phyloP scores from a whole-genome alignment of 805 yeast species.

The Tetrapisispora nanseiensis region DNA sequence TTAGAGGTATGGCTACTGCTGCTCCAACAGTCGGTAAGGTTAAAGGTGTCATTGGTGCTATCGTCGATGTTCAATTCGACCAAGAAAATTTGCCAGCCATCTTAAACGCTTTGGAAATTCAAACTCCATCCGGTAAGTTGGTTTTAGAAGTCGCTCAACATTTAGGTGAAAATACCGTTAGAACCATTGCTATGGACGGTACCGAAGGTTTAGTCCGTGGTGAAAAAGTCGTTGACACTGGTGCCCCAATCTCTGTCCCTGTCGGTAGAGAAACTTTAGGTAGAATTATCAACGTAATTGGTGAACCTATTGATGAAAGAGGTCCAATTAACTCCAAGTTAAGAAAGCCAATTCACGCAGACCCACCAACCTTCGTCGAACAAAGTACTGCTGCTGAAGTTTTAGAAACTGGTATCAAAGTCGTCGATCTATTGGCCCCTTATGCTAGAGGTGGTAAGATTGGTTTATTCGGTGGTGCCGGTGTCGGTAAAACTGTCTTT shows the following conservation, averaged over 20 bases:
- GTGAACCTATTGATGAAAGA: conserved; percentile 99
- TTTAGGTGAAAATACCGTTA: conserved; percentile 98
- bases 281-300: conserved; percentile 94
- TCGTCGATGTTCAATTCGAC: conserved; percentile 97
- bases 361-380: conserved; percentile 91
- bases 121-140: conserved; percentile 67
- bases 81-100: conserved; percentile 96
- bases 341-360: conserved; percentile 98
- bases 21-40: conserved; percentile 71
- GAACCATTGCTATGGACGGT: conserved; percentile 99
- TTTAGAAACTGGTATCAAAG: conserved; percentile 98
- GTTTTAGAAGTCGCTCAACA: conserved; percentile 99
- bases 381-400: conserved; percentile 98
- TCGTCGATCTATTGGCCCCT: conserved; percentile 97
- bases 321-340: conserved; percentile 92
- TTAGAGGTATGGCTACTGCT: conserved; percentile 32
- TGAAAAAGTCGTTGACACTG: conserved; percentile 82
- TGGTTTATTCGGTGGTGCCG: conserved; percentile 99
- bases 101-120: conserved; percentile 89
- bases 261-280: conserved; percentile 99
- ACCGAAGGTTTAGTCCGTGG: conserved; percentile 99
- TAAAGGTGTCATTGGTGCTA: conserved; percentile 98
- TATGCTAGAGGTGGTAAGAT: conserved; percentile 99
- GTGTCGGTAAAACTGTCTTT: conserved; percentile 99
- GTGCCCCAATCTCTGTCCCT: conserved; percentile 97